Percentiles rank a stretch among this genome's conserved stretches.
phyloP scores from a whole-genome alignment of 2,329 filamentous ascomycete genomes.

The Verticillium dahliae region DNA sequence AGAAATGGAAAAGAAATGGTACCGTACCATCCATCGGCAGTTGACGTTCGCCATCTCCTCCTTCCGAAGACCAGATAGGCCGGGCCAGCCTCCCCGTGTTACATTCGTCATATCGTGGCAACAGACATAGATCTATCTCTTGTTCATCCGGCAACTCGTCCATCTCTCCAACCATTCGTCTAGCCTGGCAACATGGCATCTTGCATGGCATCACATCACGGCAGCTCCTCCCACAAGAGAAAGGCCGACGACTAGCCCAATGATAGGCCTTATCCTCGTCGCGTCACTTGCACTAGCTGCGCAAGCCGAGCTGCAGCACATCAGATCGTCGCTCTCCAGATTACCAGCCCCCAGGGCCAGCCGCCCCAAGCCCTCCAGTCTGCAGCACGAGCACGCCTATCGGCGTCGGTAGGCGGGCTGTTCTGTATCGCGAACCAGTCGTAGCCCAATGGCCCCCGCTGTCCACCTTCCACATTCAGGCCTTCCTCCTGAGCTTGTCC shows the following conservation, averaged over 20 bases:
- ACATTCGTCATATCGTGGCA: not conserved
- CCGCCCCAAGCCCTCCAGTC: not conserved
- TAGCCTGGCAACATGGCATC: not conserved
- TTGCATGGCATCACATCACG: not conserved
- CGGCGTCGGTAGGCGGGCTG: not conserved
- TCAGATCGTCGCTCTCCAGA: not conserved
- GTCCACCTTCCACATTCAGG: constrained; percentile 2
- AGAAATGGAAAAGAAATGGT: not conserved
- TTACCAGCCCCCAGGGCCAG: not conserved
- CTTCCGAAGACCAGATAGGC: not conserved
- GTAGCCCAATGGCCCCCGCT: not conserved
- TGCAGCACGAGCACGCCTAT: not conserved
- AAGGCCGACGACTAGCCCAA: not conserved
- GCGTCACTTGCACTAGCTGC: not conserved
- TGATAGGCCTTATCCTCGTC: not conserved
- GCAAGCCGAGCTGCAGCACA: not conserved
- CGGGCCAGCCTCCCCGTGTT: not conserved
- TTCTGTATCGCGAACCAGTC: not conserved
- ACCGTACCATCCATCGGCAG: not conserved
- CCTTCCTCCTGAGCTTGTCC: constrained; percentile 3
- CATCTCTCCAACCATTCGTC: not conserved
- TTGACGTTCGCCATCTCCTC: not conserved
- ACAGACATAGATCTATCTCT: not conserved
- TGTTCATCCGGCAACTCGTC: not conserved
- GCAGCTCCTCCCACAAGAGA: not conserved